A percentile compares a stretch with the other conserved stretches of the same genome.
Conservation (phyloP, 2,329 filamentous ascomycete species). For the Oidium heveae region DNA sequence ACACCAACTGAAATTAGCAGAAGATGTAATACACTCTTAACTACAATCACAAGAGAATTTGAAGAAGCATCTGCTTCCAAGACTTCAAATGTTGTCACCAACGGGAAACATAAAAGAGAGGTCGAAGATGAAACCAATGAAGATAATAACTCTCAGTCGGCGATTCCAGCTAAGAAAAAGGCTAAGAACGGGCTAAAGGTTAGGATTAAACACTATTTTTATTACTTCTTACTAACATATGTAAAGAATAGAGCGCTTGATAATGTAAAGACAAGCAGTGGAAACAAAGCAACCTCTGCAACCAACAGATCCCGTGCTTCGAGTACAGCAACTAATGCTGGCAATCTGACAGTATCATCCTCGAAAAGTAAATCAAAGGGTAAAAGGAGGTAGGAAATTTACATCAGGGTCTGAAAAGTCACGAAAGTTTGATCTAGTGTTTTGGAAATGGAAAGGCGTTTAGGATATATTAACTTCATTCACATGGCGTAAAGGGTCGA, state of each 20-base stretch:
- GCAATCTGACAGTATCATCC: constrained; percentile 20
- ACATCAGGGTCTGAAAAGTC: not conserved
- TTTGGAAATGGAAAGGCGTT: not conserved
- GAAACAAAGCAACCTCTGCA: constrained; percentile 50
- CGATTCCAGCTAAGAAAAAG: constrained; percentile 85
- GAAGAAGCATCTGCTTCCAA: constrained; percentile 34
- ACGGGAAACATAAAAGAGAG: constrained; percentile 51
- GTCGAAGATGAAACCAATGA: constrained; percentile 62
- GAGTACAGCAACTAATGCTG: constrained; percentile 47
- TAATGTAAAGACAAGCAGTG: constrained; percentile 46
- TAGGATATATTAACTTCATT: not conserved
- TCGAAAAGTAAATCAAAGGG: constrained; percentile 21
- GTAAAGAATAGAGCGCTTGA: constrained; percentile 78
- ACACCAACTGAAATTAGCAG: constrained; percentile 82
- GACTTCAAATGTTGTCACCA: constrained; percentile 25
- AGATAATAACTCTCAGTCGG: constrained; percentile 54
- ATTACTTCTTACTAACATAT: constrained; percentile 3
- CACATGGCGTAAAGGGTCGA: too few relatives aligned
- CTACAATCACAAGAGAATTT: constrained; percentile 85
- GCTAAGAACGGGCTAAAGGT: constrained; percentile 62
- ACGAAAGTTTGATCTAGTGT: not conserved
- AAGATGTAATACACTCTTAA: constrained; percentile 79
- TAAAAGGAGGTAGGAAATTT: constrained; percentile 23
- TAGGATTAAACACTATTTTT: constrained; percentile 2
- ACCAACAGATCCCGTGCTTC: constrained; percentile 54